These are phyloP conservation scores for Starmerella powellii DNA, from an alignment of 805 yeast genomes.

Conservation along the genomic window DNA sequence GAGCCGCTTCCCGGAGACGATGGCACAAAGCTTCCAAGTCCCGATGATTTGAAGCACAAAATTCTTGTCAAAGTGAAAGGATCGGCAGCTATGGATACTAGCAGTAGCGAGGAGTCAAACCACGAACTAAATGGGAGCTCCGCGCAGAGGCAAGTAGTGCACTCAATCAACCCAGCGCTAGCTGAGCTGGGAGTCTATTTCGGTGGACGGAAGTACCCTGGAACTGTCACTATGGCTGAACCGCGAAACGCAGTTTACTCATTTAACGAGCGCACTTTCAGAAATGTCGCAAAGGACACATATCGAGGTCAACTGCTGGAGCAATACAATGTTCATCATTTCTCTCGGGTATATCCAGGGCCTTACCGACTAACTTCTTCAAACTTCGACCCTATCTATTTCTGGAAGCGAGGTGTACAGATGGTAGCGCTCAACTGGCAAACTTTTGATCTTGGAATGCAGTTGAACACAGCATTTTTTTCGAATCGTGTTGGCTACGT, in stretches of 20 bases:
- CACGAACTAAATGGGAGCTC: neutral
- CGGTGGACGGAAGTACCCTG: conserved; percentile 64
- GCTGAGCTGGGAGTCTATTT: conserved; percentile 58
- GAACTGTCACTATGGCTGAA: conserved; percentile 77
- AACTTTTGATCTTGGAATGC: conserved; percentile 79
- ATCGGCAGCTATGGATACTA: neutral
- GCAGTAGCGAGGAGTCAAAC: conserved; percentile 8
- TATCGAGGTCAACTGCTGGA: conserved; percentile 41
- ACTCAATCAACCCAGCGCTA: conserved; percentile 30
- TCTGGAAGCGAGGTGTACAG: conserved; percentile 81
- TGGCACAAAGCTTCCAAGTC: conserved; percentile 48
- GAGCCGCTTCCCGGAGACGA: conserved; percentile 28
- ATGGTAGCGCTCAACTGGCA: conserved; percentile 98
- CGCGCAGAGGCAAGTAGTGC: no score
- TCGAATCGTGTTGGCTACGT: conserved; percentile 52
- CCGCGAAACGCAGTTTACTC: conserved; percentile 82
- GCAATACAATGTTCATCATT: conserved; percentile 62
- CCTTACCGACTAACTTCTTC: conserved; percentile 62
- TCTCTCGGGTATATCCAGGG: conserved; percentile 84
- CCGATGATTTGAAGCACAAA: conserved; percentile 54
- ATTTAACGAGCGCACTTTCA: conserved; percentile 60
- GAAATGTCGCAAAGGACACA: conserved; percentile 51
- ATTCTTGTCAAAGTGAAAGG: conserved; percentile 66
- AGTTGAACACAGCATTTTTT: conserved; percentile 70
- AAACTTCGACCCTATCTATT: conserved; percentile 66